A percentile compares a stretch with the other conserved stretches of the same genome.
These are phyloP conservation scores for Ophiostoma himal-ulmi DNA, from an alignment of 2,329 filamentous ascomycete genomes.

Conservation along the genomic window DNA sequence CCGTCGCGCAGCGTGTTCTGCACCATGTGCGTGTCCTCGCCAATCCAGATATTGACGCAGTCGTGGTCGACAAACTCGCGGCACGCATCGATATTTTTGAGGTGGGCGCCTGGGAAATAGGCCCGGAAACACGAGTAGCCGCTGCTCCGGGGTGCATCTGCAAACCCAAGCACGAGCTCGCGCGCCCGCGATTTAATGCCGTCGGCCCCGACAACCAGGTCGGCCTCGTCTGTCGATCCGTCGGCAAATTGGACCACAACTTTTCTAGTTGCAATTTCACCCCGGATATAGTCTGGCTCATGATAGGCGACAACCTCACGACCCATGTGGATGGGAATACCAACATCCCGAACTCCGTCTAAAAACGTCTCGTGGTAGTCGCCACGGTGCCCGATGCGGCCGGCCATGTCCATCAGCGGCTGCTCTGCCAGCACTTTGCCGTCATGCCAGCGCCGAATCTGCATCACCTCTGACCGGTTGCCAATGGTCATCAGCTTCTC, in stretches of 20 bases:
- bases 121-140: conserved; percentile 51
- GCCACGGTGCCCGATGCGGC: conserved; percentile 41
- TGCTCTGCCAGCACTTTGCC: conserved; percentile 43
- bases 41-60: conserved; percentile 43
- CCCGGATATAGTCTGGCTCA: neutral
- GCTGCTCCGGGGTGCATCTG: conserved; percentile 47
- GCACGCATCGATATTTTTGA: conserved; percentile 31
- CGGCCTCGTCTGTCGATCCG: conserved; percentile 37
- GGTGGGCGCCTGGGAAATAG: conserved; percentile 37
- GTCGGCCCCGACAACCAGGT: conserved; percentile 48
- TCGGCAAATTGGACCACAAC: conserved; percentile 32
- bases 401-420: conserved; percentile 47
- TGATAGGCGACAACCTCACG: neutral
- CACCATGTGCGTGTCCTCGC: conserved; percentile 39
- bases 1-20: conserved; percentile 41
- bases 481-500: conserved; percentile 40
- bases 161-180: conserved; percentile 47
- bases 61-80: conserved; percentile 40
- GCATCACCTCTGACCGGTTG: conserved; percentile 43
- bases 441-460: conserved; percentile 44
- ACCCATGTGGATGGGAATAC: neutral
- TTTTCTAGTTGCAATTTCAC: neutral
- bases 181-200: conserved; percentile 47
- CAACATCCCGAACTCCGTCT: conserved; percentile 35
- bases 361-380: conserved; percentile 42